These are phyloP conservation scores for Clarkia xantiana DNA, from an alignment of 345 rosid species.

Conservation along the genomic window DNA sequence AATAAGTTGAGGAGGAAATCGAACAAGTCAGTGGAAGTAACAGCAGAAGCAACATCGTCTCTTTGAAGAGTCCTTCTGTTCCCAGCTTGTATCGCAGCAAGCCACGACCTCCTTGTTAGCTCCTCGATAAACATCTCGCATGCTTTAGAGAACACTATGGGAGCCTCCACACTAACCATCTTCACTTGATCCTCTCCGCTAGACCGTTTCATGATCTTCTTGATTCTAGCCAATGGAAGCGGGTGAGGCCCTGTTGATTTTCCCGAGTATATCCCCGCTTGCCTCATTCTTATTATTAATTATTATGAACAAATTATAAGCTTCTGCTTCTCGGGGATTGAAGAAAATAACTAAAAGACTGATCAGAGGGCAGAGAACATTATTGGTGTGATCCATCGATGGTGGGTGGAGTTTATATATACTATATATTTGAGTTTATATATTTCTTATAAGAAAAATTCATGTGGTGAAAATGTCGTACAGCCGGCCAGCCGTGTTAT, in stretches of 20 bases:
- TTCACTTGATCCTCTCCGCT: conserved; percentile 25
- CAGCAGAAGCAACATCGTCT: conserved; percentile 55
- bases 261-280: conserved; percentile 39
- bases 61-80: conserved; percentile 48
- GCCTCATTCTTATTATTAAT: conserved; percentile 26
- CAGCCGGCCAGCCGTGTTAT: too few species aligned
- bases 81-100: conserved; percentile 31
- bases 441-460: too few species aligned
- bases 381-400: too few species aligned
- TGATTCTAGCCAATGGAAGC: conserved; percentile 51
- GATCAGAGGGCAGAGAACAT: too few species aligned
- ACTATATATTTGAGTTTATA: too few species aligned
- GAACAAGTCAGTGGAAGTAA: conserved; percentile 35
- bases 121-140: conserved; percentile 56
- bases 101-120: conserved; percentile 43
- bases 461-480: too few species aligned
- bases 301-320: too few species aligned
- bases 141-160: conserved; percentile 45
- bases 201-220: conserved; percentile 64
- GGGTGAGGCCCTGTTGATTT: conserved; percentile 29
- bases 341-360: too few species aligned
- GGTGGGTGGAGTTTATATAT: too few species aligned
- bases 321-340: too few species aligned
- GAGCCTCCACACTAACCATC: conserved; percentile 60
- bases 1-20: conserved; percentile 43